These are phyloP conservation scores for Xylaria sp. DNA, from an alignment of 2,329 filamentous ascomycete genomes.

Conservation along the genomic window DNA sequence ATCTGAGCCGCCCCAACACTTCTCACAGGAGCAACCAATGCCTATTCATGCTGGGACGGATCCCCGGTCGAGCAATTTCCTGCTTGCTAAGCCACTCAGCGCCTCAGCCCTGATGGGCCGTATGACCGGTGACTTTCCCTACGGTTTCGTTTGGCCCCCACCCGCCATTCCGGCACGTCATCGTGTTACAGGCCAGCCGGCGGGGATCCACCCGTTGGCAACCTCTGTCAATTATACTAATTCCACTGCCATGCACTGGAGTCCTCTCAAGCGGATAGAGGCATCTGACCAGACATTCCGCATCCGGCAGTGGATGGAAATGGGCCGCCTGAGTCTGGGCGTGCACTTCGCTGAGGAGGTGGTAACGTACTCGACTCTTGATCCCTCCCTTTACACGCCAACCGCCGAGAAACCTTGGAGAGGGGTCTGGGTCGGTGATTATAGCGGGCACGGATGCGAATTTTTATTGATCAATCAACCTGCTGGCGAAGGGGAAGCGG, in stretches of 20 bases:
- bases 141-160: conserved; percentile 75
- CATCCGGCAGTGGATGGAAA: conserved; percentile 76
- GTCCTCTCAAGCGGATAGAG: conserved; percentile 53
- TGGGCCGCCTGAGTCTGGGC: conserved; percentile 48
- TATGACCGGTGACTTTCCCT: conserved; percentile 42
- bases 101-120: conserved; percentile 40
- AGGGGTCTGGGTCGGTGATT: conserved; percentile 92
- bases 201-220: conserved; percentile 26
- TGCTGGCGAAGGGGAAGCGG: conserved; percentile 52
- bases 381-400: conserved; percentile 76
- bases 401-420: conserved; percentile 80
- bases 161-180: conserved; percentile 65
- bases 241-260: conserved; percentile 31
- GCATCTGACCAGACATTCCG: conserved; percentile 73
- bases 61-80: conserved; percentile 66
- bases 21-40: conserved; percentile 58
- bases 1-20: conserved; percentile 36
- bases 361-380: conserved; percentile 71
- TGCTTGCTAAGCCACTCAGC: conserved; percentile 60
- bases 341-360: conserved; percentile 58
- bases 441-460: conserved; percentile 84
- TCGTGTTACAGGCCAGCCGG: conserved; percentile 47
- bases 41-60: conserved; percentile 47
- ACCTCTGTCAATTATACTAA: conserved; percentile 23
- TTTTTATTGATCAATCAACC: conserved; percentile 83